phyloP scores from a whole-genome alignment of 179 eudicot genomes.

The Beta lomatogona region DNA sequence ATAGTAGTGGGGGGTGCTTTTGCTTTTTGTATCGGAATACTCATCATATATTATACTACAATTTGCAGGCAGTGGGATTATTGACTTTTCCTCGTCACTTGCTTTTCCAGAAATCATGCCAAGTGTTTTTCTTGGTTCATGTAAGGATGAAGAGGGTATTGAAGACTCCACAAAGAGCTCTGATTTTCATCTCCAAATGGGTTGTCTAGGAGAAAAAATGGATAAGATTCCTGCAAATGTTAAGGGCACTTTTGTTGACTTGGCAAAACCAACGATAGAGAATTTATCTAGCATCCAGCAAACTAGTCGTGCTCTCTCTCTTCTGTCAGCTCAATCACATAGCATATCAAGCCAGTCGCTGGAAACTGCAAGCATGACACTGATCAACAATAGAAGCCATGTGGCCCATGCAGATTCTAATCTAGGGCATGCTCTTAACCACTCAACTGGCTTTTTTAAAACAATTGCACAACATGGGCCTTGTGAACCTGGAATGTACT shows the following conservation, averaged over 20 bases:
- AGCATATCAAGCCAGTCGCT: slow-evolving; percentile 25
- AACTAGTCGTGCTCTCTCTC: slow-evolving; percentile 53
- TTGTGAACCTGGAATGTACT: slow-evolving; percentile 18
- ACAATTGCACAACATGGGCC: slow-evolving; percentile 13
- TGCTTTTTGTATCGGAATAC: neutral
- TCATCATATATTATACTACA: slow-evolving; percentile 10
- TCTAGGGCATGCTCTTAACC: slow-evolving; percentile 8
- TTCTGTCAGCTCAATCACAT: slow-evolving; percentile 49
- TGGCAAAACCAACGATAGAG: slow-evolving; percentile 11
- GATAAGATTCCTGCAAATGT: slow-evolving; percentile 17
- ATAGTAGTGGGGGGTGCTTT: neutral
- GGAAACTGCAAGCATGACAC: slow-evolving; percentile 19
- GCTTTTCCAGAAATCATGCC: slow-evolving; percentile 34
- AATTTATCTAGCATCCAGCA: slow-evolving; percentile 22
- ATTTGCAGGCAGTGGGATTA: slow-evolving; percentile 34
- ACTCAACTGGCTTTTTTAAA: slow-evolving; percentile 9
- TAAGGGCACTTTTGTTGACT: slow-evolving; percentile 9
- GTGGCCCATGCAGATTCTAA: slow-evolving; percentile 6
- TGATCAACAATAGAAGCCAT: slow-evolving; percentile 19
- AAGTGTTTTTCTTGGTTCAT: slow-evolving; percentile 12
- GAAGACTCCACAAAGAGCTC: slow-evolving; percentile 30
- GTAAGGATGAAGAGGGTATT: slow-evolving; percentile 19
- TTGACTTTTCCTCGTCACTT: slow-evolving; percentile 35
- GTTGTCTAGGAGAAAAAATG: slow-evolving; percentile 20
- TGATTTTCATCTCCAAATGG: slow-evolving; percentile 24